Evolutionary conservation across 345 rosid species (phyloP).

Genomic region (Mallotus nudiflorus): DNA sequence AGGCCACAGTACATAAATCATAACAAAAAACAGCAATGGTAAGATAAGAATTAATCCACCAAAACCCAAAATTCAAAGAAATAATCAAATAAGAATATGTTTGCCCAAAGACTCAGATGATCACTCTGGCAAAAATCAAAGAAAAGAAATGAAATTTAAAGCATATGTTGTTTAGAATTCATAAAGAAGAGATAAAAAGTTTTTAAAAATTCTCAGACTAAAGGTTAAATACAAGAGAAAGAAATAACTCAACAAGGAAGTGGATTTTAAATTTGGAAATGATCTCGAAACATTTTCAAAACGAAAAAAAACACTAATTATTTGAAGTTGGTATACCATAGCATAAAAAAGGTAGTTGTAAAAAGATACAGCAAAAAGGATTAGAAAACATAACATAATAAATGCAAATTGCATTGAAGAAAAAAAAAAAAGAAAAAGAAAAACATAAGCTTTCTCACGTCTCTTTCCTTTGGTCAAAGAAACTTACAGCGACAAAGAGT

Average conservation of each 20-base stretch:
- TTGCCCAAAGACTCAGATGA: constrained; percentile 4
- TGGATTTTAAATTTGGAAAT: too few relatives aligned
- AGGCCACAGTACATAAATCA: neutral
- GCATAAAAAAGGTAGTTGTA: neutral
- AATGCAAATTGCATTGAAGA: neutral
- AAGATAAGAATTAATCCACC: neutral
- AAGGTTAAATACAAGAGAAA: too few relatives aligned
- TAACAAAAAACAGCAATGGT: neutral
- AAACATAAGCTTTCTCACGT: too few relatives aligned
- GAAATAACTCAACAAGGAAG: too few relatives aligned
- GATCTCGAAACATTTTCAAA: too few relatives aligned
- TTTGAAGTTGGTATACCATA: too few relatives aligned
- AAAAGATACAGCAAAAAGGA: neutral
- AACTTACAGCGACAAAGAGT: constrained; percentile 54
- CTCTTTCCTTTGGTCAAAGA: neutral
- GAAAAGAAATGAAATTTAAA: too few relatives aligned
- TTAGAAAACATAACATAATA: neutral
- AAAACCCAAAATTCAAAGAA: constrained; percentile 3
- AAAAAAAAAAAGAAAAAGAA: neutral
- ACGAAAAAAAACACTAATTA: too few relatives aligned
- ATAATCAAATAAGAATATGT: neutral
- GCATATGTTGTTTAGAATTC: neutral
- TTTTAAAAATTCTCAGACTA: constrained; percentile 5
- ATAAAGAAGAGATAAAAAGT: neutral
- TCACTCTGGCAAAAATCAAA: neutral